phyloP scores from a whole-genome alignment of 768 basidiomycete species.

The Lactifluus echinatus region DNA sequence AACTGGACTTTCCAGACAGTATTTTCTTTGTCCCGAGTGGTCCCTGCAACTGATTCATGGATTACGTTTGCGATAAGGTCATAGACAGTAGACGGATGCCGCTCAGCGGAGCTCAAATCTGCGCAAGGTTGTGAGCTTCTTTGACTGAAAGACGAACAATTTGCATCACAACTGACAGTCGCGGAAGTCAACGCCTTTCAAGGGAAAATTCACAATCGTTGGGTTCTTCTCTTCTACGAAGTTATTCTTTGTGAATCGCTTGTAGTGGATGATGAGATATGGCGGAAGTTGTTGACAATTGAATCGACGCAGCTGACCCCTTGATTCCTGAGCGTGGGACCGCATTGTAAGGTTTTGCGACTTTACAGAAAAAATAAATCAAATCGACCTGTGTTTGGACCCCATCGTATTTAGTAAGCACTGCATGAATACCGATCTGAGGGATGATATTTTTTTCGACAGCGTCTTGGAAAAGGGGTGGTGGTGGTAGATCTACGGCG shows the following conservation, averaged over 20 bases:
- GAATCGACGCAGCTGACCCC: slow-evolving; percentile 77
- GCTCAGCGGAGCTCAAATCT: slow-evolving; percentile 72
- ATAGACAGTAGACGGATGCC: slow-evolving; percentile 62
- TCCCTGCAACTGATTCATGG: slow-evolving; percentile 93
- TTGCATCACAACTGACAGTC: slow-evolving; percentile 58
- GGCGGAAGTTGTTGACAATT: slow-evolving; percentile 85
- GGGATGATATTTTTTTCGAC: slow-evolving; percentile 99
- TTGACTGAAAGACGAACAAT: not conserved
- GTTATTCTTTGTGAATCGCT: slow-evolving; percentile 90
- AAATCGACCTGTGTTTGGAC: slow-evolving; percentile 67
- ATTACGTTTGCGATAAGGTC: slow-evolving; percentile 95
- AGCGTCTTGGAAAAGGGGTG: slow-evolving; percentile 94
- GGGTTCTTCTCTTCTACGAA: slow-evolving; percentile 99
- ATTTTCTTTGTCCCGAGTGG: slow-evolving; percentile 84
- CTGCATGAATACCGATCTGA: slow-evolving; percentile 85
- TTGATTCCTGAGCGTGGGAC: slow-evolving; percentile 53
- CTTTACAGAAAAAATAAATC: slow-evolving; percentile 1
- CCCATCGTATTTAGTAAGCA: slow-evolving; percentile 93
- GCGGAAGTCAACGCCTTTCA: slow-evolving; percentile 84
- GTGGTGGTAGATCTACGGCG: slow-evolving; percentile 91
- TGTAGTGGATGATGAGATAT: slow-evolving; percentile 92
- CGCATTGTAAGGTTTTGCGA: slow-evolving; percentile 17
- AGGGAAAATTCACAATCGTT: slow-evolving; percentile 95
- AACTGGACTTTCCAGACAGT: slow-evolving; percentile 92
- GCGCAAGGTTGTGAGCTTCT: slow-evolving; percentile 1